phyloP scores from a whole-genome alignment of 2,329 filamentous ascomycete species.

The Purpureocillium lavendulum region DNA sequence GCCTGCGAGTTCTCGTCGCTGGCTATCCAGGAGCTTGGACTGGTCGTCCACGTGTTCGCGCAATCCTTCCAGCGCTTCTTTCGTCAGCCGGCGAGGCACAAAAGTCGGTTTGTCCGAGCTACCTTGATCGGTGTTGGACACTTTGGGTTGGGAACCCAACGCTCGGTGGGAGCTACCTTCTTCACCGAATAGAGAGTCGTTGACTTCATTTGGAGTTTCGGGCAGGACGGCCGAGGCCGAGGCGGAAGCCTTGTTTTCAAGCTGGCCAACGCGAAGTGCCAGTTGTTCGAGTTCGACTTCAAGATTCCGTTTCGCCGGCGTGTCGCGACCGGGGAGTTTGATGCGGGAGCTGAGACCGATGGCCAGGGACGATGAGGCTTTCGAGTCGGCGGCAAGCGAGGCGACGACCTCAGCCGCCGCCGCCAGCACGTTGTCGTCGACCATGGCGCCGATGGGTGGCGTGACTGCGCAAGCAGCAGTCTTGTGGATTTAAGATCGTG shows the following conservation, averaged over 20 bases:
- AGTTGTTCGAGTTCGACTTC: conserved; percentile 79
- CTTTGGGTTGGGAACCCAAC: conserved; percentile 30
- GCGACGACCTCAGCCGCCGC: conserved; percentile 46
- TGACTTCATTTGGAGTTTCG: conserved; percentile 72
- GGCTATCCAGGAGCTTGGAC: conserved; percentile 81
- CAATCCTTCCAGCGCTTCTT: conserved; percentile 77
- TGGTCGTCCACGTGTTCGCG: conserved; percentile 90
- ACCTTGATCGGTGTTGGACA: conserved; percentile 33
- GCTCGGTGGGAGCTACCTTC: conserved; percentile 43
- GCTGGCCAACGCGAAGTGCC: conserved; percentile 65
- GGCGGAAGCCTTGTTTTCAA: conserved; percentile 69
- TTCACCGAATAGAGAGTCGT: conserved; percentile 55
- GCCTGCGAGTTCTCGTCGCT: conserved; percentile 76
- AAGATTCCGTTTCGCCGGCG: conserved; percentile 65
- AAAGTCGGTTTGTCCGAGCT: conserved; percentile 27
- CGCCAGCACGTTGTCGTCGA: conserved; percentile 46
- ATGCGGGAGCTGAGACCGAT: conserved; percentile 42
- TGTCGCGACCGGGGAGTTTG: conserved; percentile 69
- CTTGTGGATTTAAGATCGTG: conserved; percentile 3
- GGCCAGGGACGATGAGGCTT: conserved; percentile 27
- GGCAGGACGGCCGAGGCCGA: conserved; percentile 55
- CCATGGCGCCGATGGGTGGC: conserved; percentile 28
- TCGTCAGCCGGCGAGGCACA: conserved; percentile 50
- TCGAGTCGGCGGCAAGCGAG: conserved; percentile 38
- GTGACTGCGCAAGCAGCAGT: conserved; percentile 18